These are phyloP conservation scores for Termitomyces sp. DNA, from an alignment of 768 basidiomycete species.

Conservation along the genomic window DNA sequence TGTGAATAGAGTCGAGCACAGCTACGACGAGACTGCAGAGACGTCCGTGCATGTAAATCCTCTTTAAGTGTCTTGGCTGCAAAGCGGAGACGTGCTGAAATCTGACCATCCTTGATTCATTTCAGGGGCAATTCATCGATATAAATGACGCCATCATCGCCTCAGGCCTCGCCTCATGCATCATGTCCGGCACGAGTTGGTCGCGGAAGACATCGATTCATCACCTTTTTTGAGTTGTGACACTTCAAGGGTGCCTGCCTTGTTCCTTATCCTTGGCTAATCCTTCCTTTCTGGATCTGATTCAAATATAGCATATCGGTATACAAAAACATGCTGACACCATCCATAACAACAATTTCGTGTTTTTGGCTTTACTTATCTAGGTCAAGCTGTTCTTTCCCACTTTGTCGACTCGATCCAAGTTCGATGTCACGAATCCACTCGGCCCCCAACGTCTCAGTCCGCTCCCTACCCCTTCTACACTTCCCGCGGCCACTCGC, in stretches of 20 bases:
- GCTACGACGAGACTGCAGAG: not conserved
- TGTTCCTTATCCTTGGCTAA: not conserved
- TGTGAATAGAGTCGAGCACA: not conserved
- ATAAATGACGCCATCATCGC: conserved; percentile 10
- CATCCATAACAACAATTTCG: conserved; percentile 5
- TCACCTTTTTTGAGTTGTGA: not conserved
- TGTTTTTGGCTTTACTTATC: not conserved
- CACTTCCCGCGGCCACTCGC: not conserved
- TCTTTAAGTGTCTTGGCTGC: not conserved
- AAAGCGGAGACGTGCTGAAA: not conserved
- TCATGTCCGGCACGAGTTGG: conserved; percentile 5
- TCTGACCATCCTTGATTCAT: not conserved
- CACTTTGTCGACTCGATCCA: not conserved
- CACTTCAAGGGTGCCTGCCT: not conserved
- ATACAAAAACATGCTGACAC: not conserved
- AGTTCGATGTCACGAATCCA: conserved; percentile 1
- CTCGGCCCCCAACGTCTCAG: conserved; percentile 1
- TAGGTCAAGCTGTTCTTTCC: not conserved
- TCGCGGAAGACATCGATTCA: not conserved
- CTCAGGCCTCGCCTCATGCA: conserved; percentile 4
- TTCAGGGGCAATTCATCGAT: not conserved
- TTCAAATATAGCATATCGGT: not conserved
- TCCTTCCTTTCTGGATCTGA: conserved; percentile 1
- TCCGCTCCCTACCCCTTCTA: not conserved
- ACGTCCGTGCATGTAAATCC: not conserved